phyloP scores from a whole-genome alignment of 2,329 filamentous ascomycete species.

The Cladosporium sp. region DNA sequence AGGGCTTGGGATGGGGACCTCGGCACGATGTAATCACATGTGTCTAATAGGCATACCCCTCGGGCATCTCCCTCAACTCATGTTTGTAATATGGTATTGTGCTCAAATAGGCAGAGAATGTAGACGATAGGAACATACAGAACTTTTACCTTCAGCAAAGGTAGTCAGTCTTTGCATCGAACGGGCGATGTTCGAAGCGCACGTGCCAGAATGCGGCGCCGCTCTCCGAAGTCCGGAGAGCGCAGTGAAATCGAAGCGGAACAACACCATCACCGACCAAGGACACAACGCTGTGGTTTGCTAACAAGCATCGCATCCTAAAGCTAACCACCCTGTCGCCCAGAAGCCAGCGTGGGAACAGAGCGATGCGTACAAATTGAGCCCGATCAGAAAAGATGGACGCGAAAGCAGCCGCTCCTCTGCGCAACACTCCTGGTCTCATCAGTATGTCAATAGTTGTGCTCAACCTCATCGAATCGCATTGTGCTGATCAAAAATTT shows the following conservation, averaged over 20 bases:
- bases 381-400: slow-evolving; percentile 7
- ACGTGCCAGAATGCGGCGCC: slow-evolving; percentile 11
- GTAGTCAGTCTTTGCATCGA: neutral
- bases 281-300: neutral
- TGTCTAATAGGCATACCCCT: neutral
- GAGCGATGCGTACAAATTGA: neutral
- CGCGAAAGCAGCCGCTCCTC: slow-evolving; percentile 20
- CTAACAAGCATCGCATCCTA: neutral
- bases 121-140: neutral
- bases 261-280: slow-evolving; percentile 11
- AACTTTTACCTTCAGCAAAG: neutral
- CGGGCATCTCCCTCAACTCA: neutral
- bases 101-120: no score
- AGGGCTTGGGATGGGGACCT: slow-evolving; percentile 3
- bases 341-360: neutral
- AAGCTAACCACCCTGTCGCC: neutral
- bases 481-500: neutral
- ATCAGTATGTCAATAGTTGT: slow-evolving; percentile 31
- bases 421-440: slow-evolving; percentile 45
- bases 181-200: neutral
- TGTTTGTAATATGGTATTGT: no score
- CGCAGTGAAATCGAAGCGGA: slow-evolving; percentile 2
- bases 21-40: slow-evolving; percentile 13
- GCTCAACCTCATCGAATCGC: neutral
- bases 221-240: neutral